Conservation (phyloP, 2,329 filamentous ascomycete species). For the Fusarium circinatum region DNA sequence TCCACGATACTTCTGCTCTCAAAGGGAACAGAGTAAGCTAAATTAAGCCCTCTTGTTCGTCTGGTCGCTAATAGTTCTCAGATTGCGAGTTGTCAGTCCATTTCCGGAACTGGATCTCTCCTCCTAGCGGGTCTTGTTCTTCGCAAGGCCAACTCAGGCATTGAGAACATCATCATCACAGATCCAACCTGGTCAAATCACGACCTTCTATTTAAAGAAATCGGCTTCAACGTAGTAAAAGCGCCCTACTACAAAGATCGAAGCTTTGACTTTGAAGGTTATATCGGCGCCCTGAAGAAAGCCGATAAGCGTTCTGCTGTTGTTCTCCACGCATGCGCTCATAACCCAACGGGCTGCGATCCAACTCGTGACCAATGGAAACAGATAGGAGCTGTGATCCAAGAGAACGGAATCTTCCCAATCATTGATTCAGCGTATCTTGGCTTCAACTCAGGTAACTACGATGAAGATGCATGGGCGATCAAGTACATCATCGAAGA, state of each 20-base stretch:
- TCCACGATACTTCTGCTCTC: slow-evolving; percentile 41
- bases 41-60: accelerated
- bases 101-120: slow-evolving; percentile 55
- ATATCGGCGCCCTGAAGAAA: slow-evolving; percentile 41
- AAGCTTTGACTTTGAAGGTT: slow-evolving; percentile 48
- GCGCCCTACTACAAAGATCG: slow-evolving; percentile 51
- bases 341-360: slow-evolving; percentile 56
- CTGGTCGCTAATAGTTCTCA: neutral
- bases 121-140: slow-evolving; percentile 50
- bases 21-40: slow-evolving; percentile 44
- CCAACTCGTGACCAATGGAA: slow-evolving; percentile 42
- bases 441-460: slow-evolving; percentile 38
- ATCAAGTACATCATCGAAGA: slow-evolving; percentile 42
- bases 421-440: slow-evolving; percentile 39
- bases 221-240: slow-evolving; percentile 47
- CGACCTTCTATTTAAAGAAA: slow-evolving; percentile 47
- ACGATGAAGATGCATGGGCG: slow-evolving; percentile 41
- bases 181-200: slow-evolving; percentile 57
- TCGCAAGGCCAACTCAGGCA: slow-evolving; percentile 37
- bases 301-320: slow-evolving; percentile 43
- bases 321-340: slow-evolving; percentile 55
- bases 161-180: slow-evolving; percentile 50
- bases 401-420: slow-evolving; percentile 28
- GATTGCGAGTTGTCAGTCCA: slow-evolving; percentile 51
- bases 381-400: slow-evolving; percentile 31